Evolutionary conservation across 306 rosid species (phyloP).

Genomic region (Vicia faba): DNA sequence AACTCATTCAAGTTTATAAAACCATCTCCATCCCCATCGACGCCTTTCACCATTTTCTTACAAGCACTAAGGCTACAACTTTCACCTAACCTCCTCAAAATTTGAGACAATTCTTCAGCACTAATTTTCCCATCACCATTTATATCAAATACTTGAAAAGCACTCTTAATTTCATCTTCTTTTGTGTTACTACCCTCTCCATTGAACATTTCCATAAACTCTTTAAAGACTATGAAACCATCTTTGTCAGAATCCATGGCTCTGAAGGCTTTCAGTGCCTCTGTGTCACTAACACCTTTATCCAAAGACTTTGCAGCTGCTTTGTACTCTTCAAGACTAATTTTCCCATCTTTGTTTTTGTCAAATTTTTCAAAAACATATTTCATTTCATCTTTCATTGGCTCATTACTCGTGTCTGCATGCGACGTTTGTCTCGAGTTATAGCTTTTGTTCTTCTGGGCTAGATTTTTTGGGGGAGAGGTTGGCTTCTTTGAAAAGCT

Average conservation of each 20-base stretch:
- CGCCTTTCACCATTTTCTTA: constrained; percentile 67
- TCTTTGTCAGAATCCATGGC: constrained; percentile 70
- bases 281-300: constrained; percentile 45
- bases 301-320: constrained; percentile 53
- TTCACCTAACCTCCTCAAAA: constrained; percentile 69
- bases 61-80: constrained; percentile 57
- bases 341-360: constrained; percentile 69
- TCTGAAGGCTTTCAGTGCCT: constrained; percentile 56
- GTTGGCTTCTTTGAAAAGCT: constrained; percentile 42
- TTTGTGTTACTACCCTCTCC: constrained; percentile 43
- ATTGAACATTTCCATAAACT: constrained; percentile 62
- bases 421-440: constrained; percentile 32
- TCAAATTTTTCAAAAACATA: constrained; percentile 78
- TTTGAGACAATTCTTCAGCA: constrained; percentile 66
- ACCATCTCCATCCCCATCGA: constrained; percentile 76
- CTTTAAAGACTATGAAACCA: constrained; percentile 64
- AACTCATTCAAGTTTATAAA: constrained; percentile 70
- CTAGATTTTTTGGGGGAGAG: constrained; percentile 29
- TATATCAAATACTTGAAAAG: constrained; percentile 71
- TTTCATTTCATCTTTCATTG: constrained; percentile 62
- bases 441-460: constrained; percentile 37
- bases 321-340: constrained; percentile 69
- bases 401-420: constrained; percentile 26
- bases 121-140: constrained; percentile 83
- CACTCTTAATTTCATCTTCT: constrained; percentile 54